Evolutionary conservation across 768 basidiomycete genomes (phyloP).

Genomic region (Suillus sp.): DNA sequence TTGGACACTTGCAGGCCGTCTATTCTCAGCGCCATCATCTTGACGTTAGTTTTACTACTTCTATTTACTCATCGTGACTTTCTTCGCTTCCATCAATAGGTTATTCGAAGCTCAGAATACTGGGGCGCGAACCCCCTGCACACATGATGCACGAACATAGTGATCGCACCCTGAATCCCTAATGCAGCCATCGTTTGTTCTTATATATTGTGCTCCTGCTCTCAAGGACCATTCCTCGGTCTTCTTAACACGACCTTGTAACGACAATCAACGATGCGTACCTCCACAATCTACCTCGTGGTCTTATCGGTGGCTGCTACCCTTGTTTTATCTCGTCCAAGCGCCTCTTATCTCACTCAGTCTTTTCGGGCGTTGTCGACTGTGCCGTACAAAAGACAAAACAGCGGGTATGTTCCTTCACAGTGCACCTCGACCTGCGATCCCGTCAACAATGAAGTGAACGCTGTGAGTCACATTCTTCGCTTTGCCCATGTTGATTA

Average conservation of each 20-base stretch:
- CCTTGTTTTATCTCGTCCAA: constrained; percentile 11
- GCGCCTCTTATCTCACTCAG: constrained; percentile 10
- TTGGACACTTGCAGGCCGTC: background rate
- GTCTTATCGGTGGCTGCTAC: constrained; percentile 13
- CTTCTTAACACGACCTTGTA: background rate
- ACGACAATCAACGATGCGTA: constrained; percentile 21
- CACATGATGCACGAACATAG: background rate
- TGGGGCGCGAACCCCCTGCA: too few relatives aligned
- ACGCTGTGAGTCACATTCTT: constrained; percentile 21
- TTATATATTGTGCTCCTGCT: too few relatives aligned
- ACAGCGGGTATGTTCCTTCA: constrained; percentile 21
- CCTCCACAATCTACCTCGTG: constrained; percentile 3
- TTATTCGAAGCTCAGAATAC: background rate
- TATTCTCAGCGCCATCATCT: background rate
- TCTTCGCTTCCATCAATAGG: background rate
- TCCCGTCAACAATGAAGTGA: constrained; percentile 27
- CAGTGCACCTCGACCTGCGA: constrained; percentile 27
- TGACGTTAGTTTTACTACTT: background rate
- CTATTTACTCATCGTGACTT: background rate
- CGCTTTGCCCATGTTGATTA: constrained; percentile 10
- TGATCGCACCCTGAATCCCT: background rate
- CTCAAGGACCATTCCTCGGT: background rate
- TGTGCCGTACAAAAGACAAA: constrained; percentile 21
- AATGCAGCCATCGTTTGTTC: background rate
- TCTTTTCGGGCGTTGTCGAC: constrained; percentile 10